Base-by-base conservation (phyloP, 1,284 basidiomycete genomes). In the Termitomyces sp. region DNA sequence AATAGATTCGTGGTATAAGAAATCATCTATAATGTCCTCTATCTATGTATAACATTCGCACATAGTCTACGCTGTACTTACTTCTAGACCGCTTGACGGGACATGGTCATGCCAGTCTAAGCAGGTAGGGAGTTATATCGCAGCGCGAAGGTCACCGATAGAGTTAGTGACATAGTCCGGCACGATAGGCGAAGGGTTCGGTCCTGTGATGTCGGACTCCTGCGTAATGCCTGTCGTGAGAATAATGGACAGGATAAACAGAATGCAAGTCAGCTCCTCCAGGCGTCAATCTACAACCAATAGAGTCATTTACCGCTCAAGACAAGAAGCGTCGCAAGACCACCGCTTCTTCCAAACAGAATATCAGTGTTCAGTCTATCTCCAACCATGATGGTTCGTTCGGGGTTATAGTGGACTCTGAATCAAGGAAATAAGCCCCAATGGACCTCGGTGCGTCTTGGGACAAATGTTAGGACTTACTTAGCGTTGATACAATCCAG, bases 361-460 rank as follows among this genome's bases (percentile, higher is more conserved):
- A 97, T 93, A 70, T 99, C 97, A 1, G 97, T 99, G 63, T 92
- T 87, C 56, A 99, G 77, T 54, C 97, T 83, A 70, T 99, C 96
- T 37, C 96, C 96, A 39, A 98, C 80, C 90, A 99, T 97, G 64
- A 99, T 82, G 1, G 95, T 94, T 45, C 86, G 77, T 52, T 78
- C 72, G 34, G 88, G 88, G 68, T 98, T 89, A 66, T 92, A 94
- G 43, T 89, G 67, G 62, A 95, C 85, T 69, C 91, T 93, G 61
- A 16, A 55, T 40, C 45, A 37, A 44, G 45, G 19, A 40, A 21
- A 51, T 53, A 34, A 58, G 38, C 26, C 34, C 10, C 30, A 42
- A 30, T 37, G 19, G 21, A 56, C 18, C 45, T 46, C 19, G 26
- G 44, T 11, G 31, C n/a, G 34, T 21, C 21, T 5, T 24, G 2